Base-by-base conservation (phyloP, 495 filamentous ascomycete species). In the Lasiosphaeris hirsuta region DNA sequence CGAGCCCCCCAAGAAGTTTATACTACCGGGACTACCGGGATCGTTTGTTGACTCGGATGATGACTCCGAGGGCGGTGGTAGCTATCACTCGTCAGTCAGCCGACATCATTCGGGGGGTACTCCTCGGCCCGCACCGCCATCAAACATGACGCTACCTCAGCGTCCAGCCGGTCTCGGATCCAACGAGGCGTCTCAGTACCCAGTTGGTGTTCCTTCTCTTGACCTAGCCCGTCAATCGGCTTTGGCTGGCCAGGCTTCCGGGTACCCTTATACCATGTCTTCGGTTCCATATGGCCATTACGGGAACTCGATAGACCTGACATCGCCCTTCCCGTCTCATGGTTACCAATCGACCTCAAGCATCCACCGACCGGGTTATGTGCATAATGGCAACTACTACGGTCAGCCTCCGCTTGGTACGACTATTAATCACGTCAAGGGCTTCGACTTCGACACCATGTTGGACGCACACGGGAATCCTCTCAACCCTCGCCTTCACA, bases 401-500 rank as follows among this genome's bases (percentile, higher is more conserved):
- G 17, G 10, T 23, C 54, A 39, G 10, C 2, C 36, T 23, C 33
- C 9, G 46, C 40, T 30, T 14, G 13, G 30, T 23, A 42, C 48
- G 37, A 67, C 63, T 7, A 66, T 70, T 10, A 50, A 58, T 18
- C 62, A 62, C 1, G 58, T 62, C 33, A 64, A 54, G 44, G 19
- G 43, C 44, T 67, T 54, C 19, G 61, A 71, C 41, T 70, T 51
- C 43, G 40, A 54, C 13, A 56, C 38, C n/a, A 51, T 72, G 45
- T 17, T 57, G 4, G 69, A 75, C 46, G 57, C 17, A 5, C 14
- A 66, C 11, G 68, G 69, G 11, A 63, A 66, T 35, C 51, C 63
- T 2, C 30, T 74, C 4, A 36, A 58, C 34, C 33, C 54, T 3
- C 35, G 59, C 11, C 65, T 76, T 18, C 58, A 45, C 15, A 64